Conservation (phyloP, 2,329 filamentous ascomycete genomes). For the Sporothrix pseudoabietina region DNA sequence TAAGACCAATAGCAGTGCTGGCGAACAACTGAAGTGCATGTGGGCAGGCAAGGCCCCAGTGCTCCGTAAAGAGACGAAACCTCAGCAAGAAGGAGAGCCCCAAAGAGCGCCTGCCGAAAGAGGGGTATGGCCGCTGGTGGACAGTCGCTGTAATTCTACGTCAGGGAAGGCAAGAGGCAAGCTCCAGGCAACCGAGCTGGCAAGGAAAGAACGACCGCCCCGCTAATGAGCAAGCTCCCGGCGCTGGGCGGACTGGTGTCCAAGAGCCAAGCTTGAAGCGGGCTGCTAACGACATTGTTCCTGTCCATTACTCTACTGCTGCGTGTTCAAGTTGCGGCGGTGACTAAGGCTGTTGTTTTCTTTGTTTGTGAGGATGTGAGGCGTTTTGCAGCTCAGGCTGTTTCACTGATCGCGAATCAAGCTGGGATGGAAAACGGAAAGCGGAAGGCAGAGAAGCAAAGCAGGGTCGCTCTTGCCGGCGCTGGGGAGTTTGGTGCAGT, state of each 20-base stretch:
- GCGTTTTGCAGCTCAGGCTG: neutral
- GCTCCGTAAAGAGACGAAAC: neutral
- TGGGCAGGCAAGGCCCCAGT: neutral
- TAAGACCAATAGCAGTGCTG: conserved; percentile 18
- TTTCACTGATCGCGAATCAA: neutral
- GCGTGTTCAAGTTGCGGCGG: neutral
- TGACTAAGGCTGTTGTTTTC: conserved; percentile 3
- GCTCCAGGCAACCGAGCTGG: conserved; percentile 24
- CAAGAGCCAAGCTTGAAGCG: conserved; percentile 9
- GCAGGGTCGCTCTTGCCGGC: conserved; percentile 10
- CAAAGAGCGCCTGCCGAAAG: conserved; percentile 22
- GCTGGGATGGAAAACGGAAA: neutral
- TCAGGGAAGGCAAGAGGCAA: conserved; percentile 19
- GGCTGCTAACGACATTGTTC: neutral
- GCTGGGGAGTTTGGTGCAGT: conserved; percentile 11
- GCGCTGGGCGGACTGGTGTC: neutral
- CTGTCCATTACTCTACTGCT: neutral
- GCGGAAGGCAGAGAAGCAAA: neutral
- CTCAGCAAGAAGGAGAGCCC: conserved; percentile 1
- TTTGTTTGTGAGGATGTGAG: neutral
- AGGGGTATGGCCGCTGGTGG: conserved; percentile 21
- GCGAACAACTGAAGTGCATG: neutral
- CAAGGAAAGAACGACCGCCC: conserved; percentile 18
- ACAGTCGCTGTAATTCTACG: conserved; percentile 1
- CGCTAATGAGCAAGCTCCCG: conserved; percentile 23